Base-by-base conservation (phyloP, 768 basidiomycete species). In the Suillus subalutaceus region DNA sequence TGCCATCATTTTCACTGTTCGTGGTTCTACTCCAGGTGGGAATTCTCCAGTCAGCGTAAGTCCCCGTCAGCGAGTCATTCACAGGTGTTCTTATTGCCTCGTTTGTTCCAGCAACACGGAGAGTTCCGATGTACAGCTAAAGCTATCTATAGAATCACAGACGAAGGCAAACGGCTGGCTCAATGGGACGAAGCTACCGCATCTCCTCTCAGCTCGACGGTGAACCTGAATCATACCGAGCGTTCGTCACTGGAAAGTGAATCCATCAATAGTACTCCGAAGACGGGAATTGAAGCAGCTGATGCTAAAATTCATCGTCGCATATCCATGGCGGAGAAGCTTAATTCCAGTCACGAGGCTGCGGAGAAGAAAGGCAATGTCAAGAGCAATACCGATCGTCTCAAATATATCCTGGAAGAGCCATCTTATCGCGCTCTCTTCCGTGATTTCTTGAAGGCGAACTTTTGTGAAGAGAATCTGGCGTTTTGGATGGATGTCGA, bases 391-490 rank as follows among this genome's bases (percentile, higher is more conserved):
- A 92, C 94, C 16, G 94, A 96, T 65, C 91, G 94, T 62, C 83
- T 99, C 55, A 88, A 89, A 68, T 93, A 92, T 77, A 96, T 99
- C 68, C 86, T 99, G 30, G 96, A 97, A 68, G 95, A 99, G 68
- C 93, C 96, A 0, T 90, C 90, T 38, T 81, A 96, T 44, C 88
- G 97, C 16, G 86, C 88, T 3, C 81, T 98, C 60, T 99, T 99
- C 86, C 90, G 97, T 66, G 97, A 99, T 69, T 97, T 96, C 82
- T 79, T 99, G 63, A 87, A 94, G 40, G 85, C 88, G 64, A 99
- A 98, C 77, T 99, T 97, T 76, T 99, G 94, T 80, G 97, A 99
- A 75, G 97, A 99, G 83, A 99, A 99, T 76, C 80, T 99, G 70
- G 90, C 91, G 57, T 99, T 98, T 81, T 99, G 95, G 93, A 77